Base-by-base conservation (phyloP, 176 grass and related monocot genomes). In the Poa pratensis region DNA sequence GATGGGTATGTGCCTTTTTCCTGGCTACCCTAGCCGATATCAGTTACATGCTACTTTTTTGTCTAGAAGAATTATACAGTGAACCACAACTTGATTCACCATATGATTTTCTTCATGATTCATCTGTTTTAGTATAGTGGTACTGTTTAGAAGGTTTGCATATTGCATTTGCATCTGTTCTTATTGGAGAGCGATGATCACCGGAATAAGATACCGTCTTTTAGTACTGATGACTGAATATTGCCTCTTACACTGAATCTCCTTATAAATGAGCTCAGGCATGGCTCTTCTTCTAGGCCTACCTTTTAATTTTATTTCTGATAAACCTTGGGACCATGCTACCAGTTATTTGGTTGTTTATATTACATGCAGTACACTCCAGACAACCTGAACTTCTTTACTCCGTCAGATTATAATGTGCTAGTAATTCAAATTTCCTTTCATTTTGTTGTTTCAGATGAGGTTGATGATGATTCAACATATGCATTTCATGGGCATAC, bases 401-500 rank as follows among this genome's bases (percentile, higher is more conserved):
- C 19, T 40, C 49, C 32, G 7, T 82, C n/a, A 64, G 5, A 49
- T 77, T n/a, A 16, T 23, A 34, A 82, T 71, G 66, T 15, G 14
- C 61, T 81, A 58, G 16, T 65, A 75, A 57, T 78, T 61, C 26
- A 52, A 62, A 18, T 20, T 88, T n/a, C 42, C 22, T 73, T 79
- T 24, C 6, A 53, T 89, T 67, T 34, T 57, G 49, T 40, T 84
- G 70, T 78, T 69, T 24, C 61, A 61, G 82, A 83, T 55, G 82
- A 83, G 52, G 28, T 67, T 14, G 74, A 89, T 23, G 70, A 73
- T 54, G 70, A 86, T 74, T 87, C 92, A 28, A 43, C 57, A 63
- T 87, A 92, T 50, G 43, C 54, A 64, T 94, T 94, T 52, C 30
- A 57, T 58, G 83, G 87, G 30, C 92, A 94, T 87, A 77, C 78